Conservation (phyloP, 352 stramenopile genomes). For the Saprolegnia diclina region DNA sequence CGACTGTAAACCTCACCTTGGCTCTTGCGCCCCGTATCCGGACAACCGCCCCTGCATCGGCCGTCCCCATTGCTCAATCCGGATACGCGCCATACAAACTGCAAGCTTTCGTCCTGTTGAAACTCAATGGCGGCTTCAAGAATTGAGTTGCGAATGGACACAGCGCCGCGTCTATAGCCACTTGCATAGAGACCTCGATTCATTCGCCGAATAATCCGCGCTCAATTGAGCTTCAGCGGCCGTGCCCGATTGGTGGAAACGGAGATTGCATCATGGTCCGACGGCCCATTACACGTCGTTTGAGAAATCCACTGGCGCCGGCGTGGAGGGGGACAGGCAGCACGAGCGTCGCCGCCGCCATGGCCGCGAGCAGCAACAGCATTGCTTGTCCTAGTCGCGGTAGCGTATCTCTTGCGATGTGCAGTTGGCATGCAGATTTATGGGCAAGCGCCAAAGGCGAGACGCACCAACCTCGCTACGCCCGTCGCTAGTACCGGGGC, state of each 20-base stretch:
- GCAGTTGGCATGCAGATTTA: no score
- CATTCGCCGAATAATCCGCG: neutral
- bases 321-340: neutral
- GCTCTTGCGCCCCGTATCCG: slow-evolving; percentile 4
- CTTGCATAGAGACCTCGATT: slow-evolving; percentile 7
- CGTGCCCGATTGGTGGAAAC: neutral
- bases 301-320: neutral
- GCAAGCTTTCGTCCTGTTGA: neutral
- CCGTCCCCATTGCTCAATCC: neutral
- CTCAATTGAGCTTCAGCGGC: neutral
- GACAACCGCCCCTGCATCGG: neutral
- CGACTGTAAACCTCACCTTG: slow-evolving; percentile 3
- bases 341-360: neutral
- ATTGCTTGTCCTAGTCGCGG: neutral
- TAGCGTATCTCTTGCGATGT: neutral
- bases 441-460: no score
- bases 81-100: neutral
- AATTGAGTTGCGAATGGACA: neutral
- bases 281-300: neutral
- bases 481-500: no score
- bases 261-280: neutral
- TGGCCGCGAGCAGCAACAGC: neutral
- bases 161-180: neutral
- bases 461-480: no score
- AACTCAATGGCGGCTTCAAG: neutral